Conservation (phyloP, 768 basidiomycete genomes). For the Tremella fuciformis region DNA sequence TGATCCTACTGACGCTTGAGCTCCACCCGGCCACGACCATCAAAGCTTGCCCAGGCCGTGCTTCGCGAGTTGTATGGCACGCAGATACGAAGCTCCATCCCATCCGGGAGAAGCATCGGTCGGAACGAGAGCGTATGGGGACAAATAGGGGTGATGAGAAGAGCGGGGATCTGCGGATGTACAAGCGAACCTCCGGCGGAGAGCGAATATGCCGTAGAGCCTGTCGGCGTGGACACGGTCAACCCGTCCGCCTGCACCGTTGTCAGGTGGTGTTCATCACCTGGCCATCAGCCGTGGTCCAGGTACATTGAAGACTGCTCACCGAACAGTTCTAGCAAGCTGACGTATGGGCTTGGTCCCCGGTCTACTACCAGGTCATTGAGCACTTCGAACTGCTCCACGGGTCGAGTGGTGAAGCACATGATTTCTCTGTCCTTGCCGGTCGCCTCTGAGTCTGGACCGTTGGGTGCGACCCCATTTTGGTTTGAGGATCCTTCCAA, state of each 20-base stretch:
- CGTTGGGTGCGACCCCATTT: conserved; percentile 4
- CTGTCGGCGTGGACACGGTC: conserved; percentile 91
- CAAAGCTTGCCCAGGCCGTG: conserved; percentile 98
- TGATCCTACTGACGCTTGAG: conserved; percentile 70
- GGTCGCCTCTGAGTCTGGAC: conserved; percentile 13
- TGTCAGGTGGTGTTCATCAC: conserved; percentile 98
- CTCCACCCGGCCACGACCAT: conserved; percentile 93
- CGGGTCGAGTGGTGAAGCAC: conserved; percentile 93
- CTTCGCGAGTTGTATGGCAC: conserved; percentile 98
- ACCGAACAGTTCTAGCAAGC: conserved; percentile 94
- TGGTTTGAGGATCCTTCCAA: conserved; percentile 64
- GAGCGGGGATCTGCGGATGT: conserved; percentile 94
- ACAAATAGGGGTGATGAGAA: conserved; percentile 95
- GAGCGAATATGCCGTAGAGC: conserved; percentile 97
- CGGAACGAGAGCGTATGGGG: conserved; percentile 98
- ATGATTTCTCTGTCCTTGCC: conserved; percentile 91
- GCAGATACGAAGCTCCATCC: conserved; percentile 95
- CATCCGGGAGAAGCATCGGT: conserved; percentile 96
- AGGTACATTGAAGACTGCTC: conserved; percentile 43
- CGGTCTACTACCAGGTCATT: conserved; percentile 98
- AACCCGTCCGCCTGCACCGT: conserved; percentile 98
- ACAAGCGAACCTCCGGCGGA: conserved; percentile 97
- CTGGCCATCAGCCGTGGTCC: conserved; percentile 54
- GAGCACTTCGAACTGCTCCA: conserved; percentile 92
- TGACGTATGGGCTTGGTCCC: conserved; percentile 96